phyloP scores from a whole-genome alignment of 2,329 filamentous ascomycete genomes.

The Elsinoe arachidis region DNA sequence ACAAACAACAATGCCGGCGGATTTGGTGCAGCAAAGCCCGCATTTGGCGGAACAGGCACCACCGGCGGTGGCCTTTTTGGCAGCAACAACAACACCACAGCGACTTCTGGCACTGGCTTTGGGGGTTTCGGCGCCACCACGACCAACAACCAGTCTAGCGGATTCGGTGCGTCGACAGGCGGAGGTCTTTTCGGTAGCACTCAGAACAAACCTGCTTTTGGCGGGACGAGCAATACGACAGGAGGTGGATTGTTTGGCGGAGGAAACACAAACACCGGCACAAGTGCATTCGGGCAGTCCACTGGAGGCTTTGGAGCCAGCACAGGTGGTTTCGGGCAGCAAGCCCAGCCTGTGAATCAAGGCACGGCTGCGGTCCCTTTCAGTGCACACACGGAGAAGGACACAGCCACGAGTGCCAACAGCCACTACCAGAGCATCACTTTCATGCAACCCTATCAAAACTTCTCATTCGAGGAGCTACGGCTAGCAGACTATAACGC shows the following conservation, averaged over 20 bases:
- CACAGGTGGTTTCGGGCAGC: slow-evolving; percentile 35
- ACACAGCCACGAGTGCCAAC: slow-evolving; percentile 50
- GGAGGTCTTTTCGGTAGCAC: slow-evolving; percentile 24
- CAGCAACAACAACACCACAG: slow-evolving; percentile 16
- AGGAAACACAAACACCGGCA: slow-evolving; percentile 33
- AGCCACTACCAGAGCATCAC: slow-evolving; percentile 70
- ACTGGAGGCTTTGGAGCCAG: slow-evolving; percentile 31
- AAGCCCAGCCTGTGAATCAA: slow-evolving; percentile 45
- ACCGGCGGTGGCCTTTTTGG: slow-evolving; percentile 24
- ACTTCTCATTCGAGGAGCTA: slow-evolving; percentile 71
- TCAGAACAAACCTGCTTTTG: slow-evolving; percentile 45
- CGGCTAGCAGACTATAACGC: slow-evolving; percentile 75
- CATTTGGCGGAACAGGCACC: slow-evolving; percentile 23
- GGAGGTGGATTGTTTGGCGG: slow-evolving; percentile 29
- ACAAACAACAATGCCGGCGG: slow-evolving; percentile 16
- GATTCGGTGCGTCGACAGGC: slow-evolving; percentile 17
- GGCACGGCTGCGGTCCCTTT: slow-evolving; percentile 63
- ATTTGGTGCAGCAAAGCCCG: slow-evolving; percentile 19
- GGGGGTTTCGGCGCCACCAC: slow-evolving; percentile 21
- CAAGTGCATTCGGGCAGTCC: slow-evolving; percentile 36
- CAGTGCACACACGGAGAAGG: slow-evolving; percentile 63
- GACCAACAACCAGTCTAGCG: slow-evolving; percentile 19
- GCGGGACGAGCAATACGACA: slow-evolving; percentile 37
- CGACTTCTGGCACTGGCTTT: slow-evolving; percentile 19
- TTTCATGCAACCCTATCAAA: slow-evolving; percentile 72